Base-by-base conservation (phyloP, 345 rosid genomes). In the Laguncularia racemosa region DNA sequence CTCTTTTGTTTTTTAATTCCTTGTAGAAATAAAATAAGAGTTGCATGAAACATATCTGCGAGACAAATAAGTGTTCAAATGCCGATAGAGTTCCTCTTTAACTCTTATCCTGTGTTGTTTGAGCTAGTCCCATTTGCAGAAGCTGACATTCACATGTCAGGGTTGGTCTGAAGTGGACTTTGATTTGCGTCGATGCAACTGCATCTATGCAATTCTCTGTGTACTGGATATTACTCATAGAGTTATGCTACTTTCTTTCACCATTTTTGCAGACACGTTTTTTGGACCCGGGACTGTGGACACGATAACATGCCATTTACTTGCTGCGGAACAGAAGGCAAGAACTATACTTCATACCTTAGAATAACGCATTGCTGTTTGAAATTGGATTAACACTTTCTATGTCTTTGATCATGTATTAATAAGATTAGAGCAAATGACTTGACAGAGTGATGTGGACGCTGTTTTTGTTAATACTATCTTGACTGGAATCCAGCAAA, bases 201-300 rank as follows among this genome's bases (percentile, higher is more conserved):
- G 40, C 48, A 0, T 20, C 15, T 23, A 26, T 1, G 15, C 40
- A 9, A 33, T 33, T 33, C 40, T 6, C 0, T 5, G 40, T 33
- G 4, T 33, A 6, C 11, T 33, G 40, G 28, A 23, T 4, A 9
- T 33, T 33, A 33, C 10, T 33, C 40, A 33, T n/a, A 12, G 16
- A 20, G 20, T 13, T 15, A 4, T 46, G 16, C 18, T 4, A 2
- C 15, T 56, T 68, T 19, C 21, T 53, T 38, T 33, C 57, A 20
- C 46, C 11, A 9, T 4, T 20, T 51, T 48, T 55, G 59, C 75
- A 91, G 98, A 78, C 71, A 86, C 82, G 10, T 91, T 63, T 71
- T 92, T 92, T 38, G 95, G 98, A 59, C 61, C 84, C 43, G 97
- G 97, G 63, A 89, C 96, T 1, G 88, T 86, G 44, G 77, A 80